These are phyloP conservation scores for Penicillium sp. DNA, from an alignment of 2,329 filamentous ascomycete species.

Conservation along the genomic window DNA sequence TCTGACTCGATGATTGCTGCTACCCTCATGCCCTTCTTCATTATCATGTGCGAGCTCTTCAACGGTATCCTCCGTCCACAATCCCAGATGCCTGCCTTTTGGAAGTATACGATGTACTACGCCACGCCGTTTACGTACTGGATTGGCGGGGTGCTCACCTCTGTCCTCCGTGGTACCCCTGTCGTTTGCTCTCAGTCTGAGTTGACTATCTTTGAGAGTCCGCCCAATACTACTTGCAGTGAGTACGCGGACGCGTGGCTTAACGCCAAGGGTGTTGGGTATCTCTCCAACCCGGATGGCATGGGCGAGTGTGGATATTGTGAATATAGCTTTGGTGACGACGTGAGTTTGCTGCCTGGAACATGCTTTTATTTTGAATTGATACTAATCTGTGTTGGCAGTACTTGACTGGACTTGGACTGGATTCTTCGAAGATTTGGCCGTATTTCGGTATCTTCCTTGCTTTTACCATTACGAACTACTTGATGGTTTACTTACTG, in stretches of 20 bases:
- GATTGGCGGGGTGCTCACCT: constrained; percentile 74
- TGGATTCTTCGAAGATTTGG: constrained; percentile 34
- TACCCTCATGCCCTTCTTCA: constrained; percentile 76
- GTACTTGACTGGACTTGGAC: constrained; percentile 30
- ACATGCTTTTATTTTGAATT: not conserved
- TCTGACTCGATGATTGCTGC: constrained; percentile 66
- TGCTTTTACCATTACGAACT: constrained; percentile 33
- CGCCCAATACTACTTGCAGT: constrained; percentile 64
- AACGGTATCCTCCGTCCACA: constrained; percentile 81
- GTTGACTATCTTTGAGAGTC: constrained; percentile 66
- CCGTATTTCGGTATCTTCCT: constrained; percentile 35
- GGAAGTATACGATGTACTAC: constrained; percentile 76
- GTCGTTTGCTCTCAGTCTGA: constrained; percentile 64
- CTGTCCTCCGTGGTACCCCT: constrained; percentile 63
- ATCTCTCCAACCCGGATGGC: constrained; percentile 60
- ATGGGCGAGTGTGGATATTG: constrained; percentile 74
- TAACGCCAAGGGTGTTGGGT: constrained; percentile 61
- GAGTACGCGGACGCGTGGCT: constrained; percentile 73
- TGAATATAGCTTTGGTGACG: constrained; percentile 56
- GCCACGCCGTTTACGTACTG: constrained; percentile 83
- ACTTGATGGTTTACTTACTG: constrained; percentile 33
- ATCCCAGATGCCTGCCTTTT: constrained; percentile 73
- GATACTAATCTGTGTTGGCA: constrained; percentile 9
- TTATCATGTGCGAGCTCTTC: constrained; percentile 80
- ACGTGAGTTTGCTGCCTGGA: constrained; percentile 21